phyloP scores from a whole-genome alignment of 2,329 filamentous ascomycete species.

The Colletotrichum karsti region DNA sequence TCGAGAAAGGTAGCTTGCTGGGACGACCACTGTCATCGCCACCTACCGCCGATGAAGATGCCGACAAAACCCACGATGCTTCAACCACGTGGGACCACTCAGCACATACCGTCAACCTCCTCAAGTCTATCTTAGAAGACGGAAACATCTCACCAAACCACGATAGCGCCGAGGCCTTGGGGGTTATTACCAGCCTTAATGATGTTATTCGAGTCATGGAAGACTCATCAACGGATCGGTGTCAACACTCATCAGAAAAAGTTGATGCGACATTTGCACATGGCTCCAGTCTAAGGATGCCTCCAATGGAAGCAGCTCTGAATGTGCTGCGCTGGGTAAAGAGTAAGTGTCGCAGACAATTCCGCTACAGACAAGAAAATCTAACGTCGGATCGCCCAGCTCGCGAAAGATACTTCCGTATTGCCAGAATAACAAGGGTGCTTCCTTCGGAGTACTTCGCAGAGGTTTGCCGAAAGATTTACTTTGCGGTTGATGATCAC shows the following conservation, averaged over 20 bases:
- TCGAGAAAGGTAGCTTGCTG: too few species aligned
- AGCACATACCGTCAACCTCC: conserved; percentile 41
- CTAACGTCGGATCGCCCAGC: not conserved
- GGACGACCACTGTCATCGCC: not conserved
- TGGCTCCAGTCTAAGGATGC: too few species aligned
- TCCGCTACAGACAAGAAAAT: not conserved
- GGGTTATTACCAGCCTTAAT: not conserved
- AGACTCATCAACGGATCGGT: not conserved
- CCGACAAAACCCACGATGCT: not conserved
- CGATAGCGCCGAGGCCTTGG: not conserved
- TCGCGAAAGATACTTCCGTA: conserved; percentile 33
- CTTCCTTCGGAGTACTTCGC: conserved; percentile 41
- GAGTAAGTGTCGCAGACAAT: not conserved
- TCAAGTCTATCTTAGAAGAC: conserved; percentile 31
- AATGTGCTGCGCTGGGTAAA: not conserved
- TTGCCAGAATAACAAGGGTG: conserved; percentile 41
- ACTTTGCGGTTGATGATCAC: conserved; percentile 44
- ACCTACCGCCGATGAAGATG: not conserved
- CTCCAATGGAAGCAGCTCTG: too few species aligned
- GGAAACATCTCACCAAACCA: not conserved
- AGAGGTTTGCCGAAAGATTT: conserved; percentile 42
- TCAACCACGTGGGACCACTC: conserved; percentile 40
- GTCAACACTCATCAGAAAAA: too few species aligned
- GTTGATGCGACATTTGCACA: too few species aligned
- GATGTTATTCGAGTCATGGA: not conserved